Percentiles rank a stretch among this genome's conserved stretches.
These are phyloP conservation scores for Punctularia strigosozonata DNA, from an alignment of 768 basidiomycete species.

Conservation along the genomic window DNA sequence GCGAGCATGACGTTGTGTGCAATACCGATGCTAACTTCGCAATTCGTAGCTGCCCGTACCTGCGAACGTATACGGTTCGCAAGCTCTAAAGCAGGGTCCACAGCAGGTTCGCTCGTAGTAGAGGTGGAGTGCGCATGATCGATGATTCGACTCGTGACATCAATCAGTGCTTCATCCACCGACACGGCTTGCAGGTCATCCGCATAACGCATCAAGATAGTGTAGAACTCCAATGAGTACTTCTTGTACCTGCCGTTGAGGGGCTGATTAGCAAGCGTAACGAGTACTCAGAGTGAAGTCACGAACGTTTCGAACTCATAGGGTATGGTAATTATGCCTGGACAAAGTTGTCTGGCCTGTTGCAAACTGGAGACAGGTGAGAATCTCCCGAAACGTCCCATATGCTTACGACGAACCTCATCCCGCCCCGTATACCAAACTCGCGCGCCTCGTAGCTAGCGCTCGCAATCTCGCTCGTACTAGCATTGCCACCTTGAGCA, in stretches of 20 bases:
- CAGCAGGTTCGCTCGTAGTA: slow-evolving; percentile 17
- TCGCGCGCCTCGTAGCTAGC: slow-evolving; percentile 87
- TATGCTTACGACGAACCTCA: slow-evolving; percentile 77
- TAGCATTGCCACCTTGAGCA: slow-evolving; percentile 53
- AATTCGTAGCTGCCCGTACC: slow-evolving; percentile 68
- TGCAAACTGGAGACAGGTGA: slow-evolving; percentile 44
- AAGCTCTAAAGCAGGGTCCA: slow-evolving; percentile 62
- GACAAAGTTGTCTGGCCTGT: slow-evolving; percentile 69
- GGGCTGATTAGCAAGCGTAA: slow-evolving; percentile 1
- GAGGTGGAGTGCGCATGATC: slow-evolving; percentile 19
- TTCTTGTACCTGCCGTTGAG: slow-evolving; percentile 65
- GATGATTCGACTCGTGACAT: slow-evolving; percentile 62
- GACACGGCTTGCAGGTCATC: slow-evolving; percentile 93
- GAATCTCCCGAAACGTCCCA: no score
- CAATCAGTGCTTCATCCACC: slow-evolving; percentile 91
- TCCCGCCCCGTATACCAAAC: slow-evolving; percentile 86
- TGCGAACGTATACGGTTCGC: slow-evolving; percentile 75
- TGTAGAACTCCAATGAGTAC: slow-evolving; percentile 82
- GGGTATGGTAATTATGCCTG: slow-evolving; percentile 63
- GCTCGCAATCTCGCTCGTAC: slow-evolving; percentile 92
- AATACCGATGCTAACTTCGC: slow-evolving; percentile 89
- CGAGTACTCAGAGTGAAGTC: neutral
- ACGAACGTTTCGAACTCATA: slow-evolving; percentile 85
- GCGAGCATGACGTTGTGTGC: slow-evolving; percentile 88
- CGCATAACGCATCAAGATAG: slow-evolving; percentile 79